These are phyloP conservation scores for Calonectria hawksworthii DNA, from an alignment of 2,329 filamentous ascomycete genomes.

Conservation along the genomic window DNA sequence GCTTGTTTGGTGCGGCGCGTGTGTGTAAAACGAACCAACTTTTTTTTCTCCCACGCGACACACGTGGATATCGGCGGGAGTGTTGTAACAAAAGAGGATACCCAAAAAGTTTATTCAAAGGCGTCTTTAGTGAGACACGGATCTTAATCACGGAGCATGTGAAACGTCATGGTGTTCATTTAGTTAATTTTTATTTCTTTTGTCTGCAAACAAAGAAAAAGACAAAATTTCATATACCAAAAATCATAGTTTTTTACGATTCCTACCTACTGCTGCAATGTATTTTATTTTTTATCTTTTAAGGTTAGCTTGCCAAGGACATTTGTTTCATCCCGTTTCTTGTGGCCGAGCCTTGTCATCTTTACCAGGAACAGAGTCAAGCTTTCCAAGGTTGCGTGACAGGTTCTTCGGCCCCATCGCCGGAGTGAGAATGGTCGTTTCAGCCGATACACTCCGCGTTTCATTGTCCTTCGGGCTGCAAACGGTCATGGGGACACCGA, in stretches of 20 bases:
- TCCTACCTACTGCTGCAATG: no score
- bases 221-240: neutral
- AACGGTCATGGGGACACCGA: neutral
- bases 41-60: neutral
- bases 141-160: conserved; percentile 11
- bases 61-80: neutral
- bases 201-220: neutral
- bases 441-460: neutral
- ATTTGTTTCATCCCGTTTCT: neutral
- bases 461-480: neutral
- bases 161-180: conserved; percentile 9
- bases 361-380: neutral
- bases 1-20: neutral
- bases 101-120: conserved; percentile 16
- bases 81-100: conserved; percentile 13
- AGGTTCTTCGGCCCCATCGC: neutral
- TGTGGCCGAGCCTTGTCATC: no score
- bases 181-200: neutral
- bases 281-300: no score
- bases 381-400: neutral
- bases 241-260: neutral
- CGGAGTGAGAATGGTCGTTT: conserved; percentile 6
- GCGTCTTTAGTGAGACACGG: conserved; percentile 14
- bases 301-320: neutral
- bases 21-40: neutral